These are phyloP conservation scores for Citrullus amarus DNA, from an alignment of 306 rosid genomes.

Conservation along the genomic window DNA sequence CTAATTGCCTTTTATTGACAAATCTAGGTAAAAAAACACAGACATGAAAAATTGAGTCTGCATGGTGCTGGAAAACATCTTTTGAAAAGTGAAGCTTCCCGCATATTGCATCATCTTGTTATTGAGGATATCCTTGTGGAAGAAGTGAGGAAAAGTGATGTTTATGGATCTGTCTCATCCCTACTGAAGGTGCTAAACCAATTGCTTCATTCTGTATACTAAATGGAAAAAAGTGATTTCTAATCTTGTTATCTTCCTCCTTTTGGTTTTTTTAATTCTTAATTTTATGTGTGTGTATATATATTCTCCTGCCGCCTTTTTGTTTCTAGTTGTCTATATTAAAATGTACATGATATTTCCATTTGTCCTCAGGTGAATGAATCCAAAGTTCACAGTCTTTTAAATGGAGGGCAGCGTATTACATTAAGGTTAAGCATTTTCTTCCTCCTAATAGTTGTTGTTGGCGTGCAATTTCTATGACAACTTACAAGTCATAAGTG, in stretches of 20 bases:
- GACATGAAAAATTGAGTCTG: conserved; percentile 55
- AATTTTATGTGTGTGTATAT: background rate
- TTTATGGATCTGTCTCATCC: conserved; percentile 88
- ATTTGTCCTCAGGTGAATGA: conserved; percentile 3
- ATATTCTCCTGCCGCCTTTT: background rate
- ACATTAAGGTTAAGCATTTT: conserved; percentile 46
- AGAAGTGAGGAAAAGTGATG: conserved; percentile 88
- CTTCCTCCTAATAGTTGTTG: conserved; percentile 6
- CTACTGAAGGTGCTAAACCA: conserved; percentile 48
- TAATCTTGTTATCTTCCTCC: background rate
- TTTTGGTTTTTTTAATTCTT: background rate
- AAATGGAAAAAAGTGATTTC: background rate
- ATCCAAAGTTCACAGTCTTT: conserved; percentile 16
- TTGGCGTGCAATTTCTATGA: conserved; percentile 1
- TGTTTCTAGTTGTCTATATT: background rate
- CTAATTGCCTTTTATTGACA: conserved; percentile 15
- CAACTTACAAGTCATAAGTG: conserved; percentile 1
- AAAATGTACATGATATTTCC: conserved; percentile 7
- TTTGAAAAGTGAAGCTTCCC: conserved; percentile 85
- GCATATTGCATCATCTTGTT: conserved; percentile 82
- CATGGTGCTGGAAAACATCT: conserved; percentile 92
- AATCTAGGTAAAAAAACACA: conserved; percentile 70
- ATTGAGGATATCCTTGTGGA: conserved; percentile 60
- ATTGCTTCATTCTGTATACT: conserved; percentile 7
- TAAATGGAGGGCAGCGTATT: conserved; percentile 40